phyloP scores from a whole-genome alignment of 768 basidiomycete genomes.

The Chlorophyllum brunneum region DNA sequence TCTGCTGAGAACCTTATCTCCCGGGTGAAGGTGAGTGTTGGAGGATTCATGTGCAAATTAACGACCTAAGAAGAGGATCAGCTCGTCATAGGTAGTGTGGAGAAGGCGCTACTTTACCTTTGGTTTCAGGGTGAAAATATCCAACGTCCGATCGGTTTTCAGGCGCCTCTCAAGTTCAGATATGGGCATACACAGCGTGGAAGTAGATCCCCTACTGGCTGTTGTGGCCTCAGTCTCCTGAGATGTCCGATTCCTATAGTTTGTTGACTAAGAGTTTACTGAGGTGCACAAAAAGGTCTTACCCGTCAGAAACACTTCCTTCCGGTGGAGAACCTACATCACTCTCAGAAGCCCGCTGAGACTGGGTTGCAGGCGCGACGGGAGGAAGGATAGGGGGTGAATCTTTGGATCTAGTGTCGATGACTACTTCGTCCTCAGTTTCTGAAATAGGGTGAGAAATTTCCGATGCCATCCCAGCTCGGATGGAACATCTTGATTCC shows the following conservation, averaged over 20 bases:
- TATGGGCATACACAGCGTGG: constrained; percentile 53
- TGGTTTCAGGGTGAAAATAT: constrained; percentile 93
- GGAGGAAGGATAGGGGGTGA: constrained; percentile 18
- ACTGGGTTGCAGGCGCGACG: constrained; percentile 18
- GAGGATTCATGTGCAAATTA: constrained; percentile 85
- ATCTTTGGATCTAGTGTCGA: constrained; percentile 43
- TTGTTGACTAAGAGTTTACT: background rate
- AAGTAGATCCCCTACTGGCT: constrained; percentile 46
- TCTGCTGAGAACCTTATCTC: constrained; percentile 70
- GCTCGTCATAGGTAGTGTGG: background rate
- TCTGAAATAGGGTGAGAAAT: constrained; percentile 20
- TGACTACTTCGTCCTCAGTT: constrained; percentile 53
- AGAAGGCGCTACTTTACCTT: constrained; percentile 49
- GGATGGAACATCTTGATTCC: constrained; percentile 53
- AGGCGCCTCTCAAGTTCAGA: constrained; percentile 80
- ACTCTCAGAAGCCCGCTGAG: constrained; percentile 35
- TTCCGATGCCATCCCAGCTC: constrained; percentile 38
- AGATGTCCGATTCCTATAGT: constrained; percentile 46
- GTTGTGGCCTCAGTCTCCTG: constrained; percentile 56
- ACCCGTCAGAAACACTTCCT: constrained; percentile 55
- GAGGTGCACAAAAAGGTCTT: constrained; percentile 21
- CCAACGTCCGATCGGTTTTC: constrained; percentile 73
- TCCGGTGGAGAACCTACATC: constrained; percentile 45
- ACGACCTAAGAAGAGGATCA: constrained; percentile 55
- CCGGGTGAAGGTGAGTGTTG: constrained; percentile 72